Percentiles rank a stretch among this genome's conserved stretches.
These are phyloP conservation scores for Epichloe amarillans DNA, from an alignment of 2,329 filamentous ascomycete genomes.

Conservation along the genomic window DNA sequence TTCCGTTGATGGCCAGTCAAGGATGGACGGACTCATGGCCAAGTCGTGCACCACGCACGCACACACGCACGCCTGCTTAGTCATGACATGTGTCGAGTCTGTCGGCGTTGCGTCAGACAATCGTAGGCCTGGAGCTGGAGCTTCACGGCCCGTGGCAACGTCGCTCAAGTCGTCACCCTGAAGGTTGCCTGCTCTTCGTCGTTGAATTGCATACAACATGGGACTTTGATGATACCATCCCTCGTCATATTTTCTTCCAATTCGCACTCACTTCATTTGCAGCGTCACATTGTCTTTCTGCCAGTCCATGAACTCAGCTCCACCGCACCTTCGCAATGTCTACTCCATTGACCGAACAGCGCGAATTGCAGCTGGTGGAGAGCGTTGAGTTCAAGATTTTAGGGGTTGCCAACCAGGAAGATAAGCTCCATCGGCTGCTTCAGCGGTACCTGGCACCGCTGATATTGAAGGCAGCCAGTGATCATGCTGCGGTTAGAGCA, in stretches of 20 bases:
- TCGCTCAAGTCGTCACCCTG: background rate
- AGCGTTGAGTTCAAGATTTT: slow-evolving; percentile 75
- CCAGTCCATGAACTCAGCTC: background rate
- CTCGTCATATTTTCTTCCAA: background rate
- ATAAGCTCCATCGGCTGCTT: slow-evolving; percentile 66
- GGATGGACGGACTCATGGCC: background rate
- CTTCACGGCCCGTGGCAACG: background rate
- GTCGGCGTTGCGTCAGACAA: background rate
- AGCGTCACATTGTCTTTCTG: background rate
- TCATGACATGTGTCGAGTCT: background rate
- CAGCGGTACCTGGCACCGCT: slow-evolving; percentile 69
- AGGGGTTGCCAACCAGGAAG: slow-evolving; percentile 67
- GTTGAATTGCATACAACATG: background rate
- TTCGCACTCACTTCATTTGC: background rate
- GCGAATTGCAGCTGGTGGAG: slow-evolving; percentile 69
- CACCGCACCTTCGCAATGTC: slow-evolving; percentile 19
- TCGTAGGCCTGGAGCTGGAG: background rate
- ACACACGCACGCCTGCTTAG: background rate
- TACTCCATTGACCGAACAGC: slow-evolving; percentile 38
- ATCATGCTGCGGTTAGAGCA: slow-evolving; percentile 64
- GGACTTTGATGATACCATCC: background rate
- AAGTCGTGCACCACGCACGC: background rate
- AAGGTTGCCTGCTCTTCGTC: slow-evolving; percentile 1
- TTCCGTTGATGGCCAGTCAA: background rate
- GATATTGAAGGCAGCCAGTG: slow-evolving; percentile 74